These are phyloP conservation scores for Peziza echinospora DNA, from an alignment of 495 filamentous ascomycete species.

Conservation along the genomic window DNA sequence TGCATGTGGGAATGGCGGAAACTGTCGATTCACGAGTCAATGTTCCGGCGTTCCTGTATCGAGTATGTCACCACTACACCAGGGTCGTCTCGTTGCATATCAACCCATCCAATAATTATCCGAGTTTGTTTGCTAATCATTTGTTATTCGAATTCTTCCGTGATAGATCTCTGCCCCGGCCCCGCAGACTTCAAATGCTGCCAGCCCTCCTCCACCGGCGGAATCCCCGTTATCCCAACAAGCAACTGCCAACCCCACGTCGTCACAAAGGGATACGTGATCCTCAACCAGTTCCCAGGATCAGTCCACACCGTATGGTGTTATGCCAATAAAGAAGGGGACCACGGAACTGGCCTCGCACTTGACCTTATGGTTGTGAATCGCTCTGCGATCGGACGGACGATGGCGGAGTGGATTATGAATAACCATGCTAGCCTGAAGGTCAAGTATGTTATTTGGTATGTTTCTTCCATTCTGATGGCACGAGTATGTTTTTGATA, in stretches of 20 bases:
- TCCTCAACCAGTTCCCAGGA: constrained; percentile 22
- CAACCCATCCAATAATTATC: background rate
- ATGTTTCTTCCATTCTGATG: background rate
- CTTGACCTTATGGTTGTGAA: constrained; percentile 23
- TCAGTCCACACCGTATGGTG: constrained; percentile 15
- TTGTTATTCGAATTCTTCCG: too few species aligned
- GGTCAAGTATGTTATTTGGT: constrained; percentile 29
- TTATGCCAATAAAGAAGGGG: constrained; percentile 17
- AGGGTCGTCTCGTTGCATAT: background rate
- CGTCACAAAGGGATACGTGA: constrained; percentile 18
- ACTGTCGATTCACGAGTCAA: constrained; percentile 23
- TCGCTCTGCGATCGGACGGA: constrained; percentile 15
- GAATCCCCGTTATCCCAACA: constrained; percentile 17
- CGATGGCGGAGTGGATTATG: constrained; percentile 29
- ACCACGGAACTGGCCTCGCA: constrained; percentile 25
- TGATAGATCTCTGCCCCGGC: constrained; percentile 22
- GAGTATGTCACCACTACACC: background rate
- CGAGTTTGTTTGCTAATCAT: background rate
- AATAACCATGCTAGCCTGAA: constrained; percentile 21
- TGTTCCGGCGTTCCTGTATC: constrained; percentile 17
- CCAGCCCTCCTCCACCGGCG: constrained; percentile 19
- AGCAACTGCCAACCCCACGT: constrained; percentile 22
- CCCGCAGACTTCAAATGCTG: constrained; percentile 24
- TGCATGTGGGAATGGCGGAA: constrained; percentile 19
- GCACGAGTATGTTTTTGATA: background rate